phyloP scores from a whole-genome alignment of 176 grass and related monocot species.

The Triticum monococcum region DNA sequence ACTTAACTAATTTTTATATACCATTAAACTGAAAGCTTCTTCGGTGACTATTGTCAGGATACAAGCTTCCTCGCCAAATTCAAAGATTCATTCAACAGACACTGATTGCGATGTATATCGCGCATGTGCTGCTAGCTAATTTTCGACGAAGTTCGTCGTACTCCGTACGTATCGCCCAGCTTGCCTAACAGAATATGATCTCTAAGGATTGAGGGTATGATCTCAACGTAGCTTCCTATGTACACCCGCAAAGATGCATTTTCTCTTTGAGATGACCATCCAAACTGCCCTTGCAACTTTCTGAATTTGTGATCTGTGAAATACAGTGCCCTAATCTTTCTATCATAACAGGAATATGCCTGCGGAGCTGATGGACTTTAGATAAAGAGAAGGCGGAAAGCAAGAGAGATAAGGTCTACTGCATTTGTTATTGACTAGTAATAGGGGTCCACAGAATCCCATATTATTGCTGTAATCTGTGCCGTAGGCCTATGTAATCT shows the following conservation, averaged over 20 bases:
- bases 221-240: slow-evolving; percentile 22
- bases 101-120: slow-evolving; percentile 24
- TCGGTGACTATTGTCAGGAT: not conserved
- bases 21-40: not conserved
- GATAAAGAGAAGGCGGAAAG: slow-evolving; percentile 35
- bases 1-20: not conserved
- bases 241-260: not conserved
- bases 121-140: slow-evolving; percentile 3
- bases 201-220: not conserved
- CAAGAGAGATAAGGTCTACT: slow-evolving; percentile 35
- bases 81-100: slow-evolving; percentile 10
- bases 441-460: slow-evolving; percentile 39
- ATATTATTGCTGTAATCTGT: slow-evolving; percentile 37
- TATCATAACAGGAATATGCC: slow-evolving; percentile 37
- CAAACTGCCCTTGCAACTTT: not conserved
- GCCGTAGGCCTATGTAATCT: slow-evolving; percentile 18
- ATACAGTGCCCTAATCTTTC: slow-evolving; percentile 37
- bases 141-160: slow-evolving; percentile 5
- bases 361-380: slow-evolving; percentile 25
- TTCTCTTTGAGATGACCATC: slow-evolving; percentile 14
- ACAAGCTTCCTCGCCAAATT: not conserved
- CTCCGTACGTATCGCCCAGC: slow-evolving; percentile 10
- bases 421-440: slow-evolving; percentile 39
- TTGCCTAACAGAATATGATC: slow-evolving; percentile 35
- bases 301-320: slow-evolving; percentile 34